A percentile compares a stretch with the other conserved stretches of the same genome.
Evolutionary conservation across 140 eudicot genomes (phyloP).

Genomic region (Cichorium intybus): DNA sequence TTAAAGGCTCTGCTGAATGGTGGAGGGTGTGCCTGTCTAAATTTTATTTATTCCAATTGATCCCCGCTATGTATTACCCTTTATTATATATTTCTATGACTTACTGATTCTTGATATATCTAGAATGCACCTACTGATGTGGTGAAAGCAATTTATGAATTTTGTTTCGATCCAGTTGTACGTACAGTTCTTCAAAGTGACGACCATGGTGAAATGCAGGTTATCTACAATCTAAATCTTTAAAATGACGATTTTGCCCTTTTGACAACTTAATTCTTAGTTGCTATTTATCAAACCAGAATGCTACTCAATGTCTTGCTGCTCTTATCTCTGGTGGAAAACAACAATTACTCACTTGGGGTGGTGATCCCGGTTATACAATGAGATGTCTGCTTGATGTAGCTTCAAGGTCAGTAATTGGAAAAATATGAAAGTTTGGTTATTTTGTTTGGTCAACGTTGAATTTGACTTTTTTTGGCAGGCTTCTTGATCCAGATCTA

Average conservation of each 20-base stretch:
- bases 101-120: conserved; percentile 12
- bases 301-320: conserved; percentile 97
- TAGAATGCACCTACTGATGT: conserved; percentile 82
- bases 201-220: conserved; percentile 99
- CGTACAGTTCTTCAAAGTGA: conserved; percentile 76
- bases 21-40: conserved; percentile 77
- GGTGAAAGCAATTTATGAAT: conserved; percentile 71
- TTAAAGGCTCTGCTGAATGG: conserved; percentile 70
- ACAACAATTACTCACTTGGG: conserved; percentile 80
- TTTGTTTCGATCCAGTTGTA: conserved; percentile 72
- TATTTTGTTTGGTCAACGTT: neutral
- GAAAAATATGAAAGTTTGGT: neutral
- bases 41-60: neutral
- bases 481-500: conserved; percentile 90
- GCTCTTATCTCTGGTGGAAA: conserved; percentile 81
- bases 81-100: neutral
- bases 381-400: conserved; percentile 97
- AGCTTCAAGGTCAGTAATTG: conserved; percentile 67
- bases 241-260: neutral
- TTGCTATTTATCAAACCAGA: conserved; percentile 39
- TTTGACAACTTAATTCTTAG: neutral
- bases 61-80: neutral
- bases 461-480: conserved; percentile 22
- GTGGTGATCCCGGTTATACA: conserved; percentile 79
- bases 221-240: neutral